These are phyloP conservation scores for Solanum rostratum DNA, from an alignment of 257 asterid species.

Conservation along the genomic window DNA sequence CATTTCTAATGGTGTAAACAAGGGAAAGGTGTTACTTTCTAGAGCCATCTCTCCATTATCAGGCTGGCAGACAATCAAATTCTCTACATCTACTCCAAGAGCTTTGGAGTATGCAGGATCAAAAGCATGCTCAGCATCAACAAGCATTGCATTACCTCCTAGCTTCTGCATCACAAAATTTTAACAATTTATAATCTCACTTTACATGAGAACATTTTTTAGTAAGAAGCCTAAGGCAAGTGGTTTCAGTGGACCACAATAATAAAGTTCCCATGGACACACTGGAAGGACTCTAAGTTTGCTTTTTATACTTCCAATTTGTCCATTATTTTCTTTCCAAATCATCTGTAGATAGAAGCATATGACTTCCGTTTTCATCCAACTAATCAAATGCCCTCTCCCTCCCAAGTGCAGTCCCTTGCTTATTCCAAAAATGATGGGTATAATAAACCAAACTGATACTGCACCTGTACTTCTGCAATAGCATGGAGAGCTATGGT, in stretches of 20 bases:
- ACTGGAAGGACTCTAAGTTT: not conserved
- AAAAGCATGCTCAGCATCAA: constrained; percentile 99
- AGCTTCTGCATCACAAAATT: constrained; percentile 49
- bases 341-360: not conserved
- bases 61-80: constrained; percentile 97
- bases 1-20: constrained; percentile 5
- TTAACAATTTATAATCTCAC: not conserved
- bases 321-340: not conserved
- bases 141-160: constrained; percentile 99
- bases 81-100: constrained; percentile 92
- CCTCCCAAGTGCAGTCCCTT: not conserved
- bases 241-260: not conserved
- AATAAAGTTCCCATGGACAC: not conserved
- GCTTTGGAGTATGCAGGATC: constrained; percentile 97
- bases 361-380: not conserved
- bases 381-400: not conserved
- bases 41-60: constrained; percentile 99
- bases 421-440: not conserved
- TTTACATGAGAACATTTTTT: not conserved
- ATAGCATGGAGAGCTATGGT: constrained; percentile 97
- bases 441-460: constrained; percentile 25
- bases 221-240: not conserved
- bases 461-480: constrained; percentile 98
- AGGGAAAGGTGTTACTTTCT: constrained; percentile 54
- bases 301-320: not conserved